Base-by-base conservation (phyloP, 306 rosid species). In the Castanea mollissima region DNA sequence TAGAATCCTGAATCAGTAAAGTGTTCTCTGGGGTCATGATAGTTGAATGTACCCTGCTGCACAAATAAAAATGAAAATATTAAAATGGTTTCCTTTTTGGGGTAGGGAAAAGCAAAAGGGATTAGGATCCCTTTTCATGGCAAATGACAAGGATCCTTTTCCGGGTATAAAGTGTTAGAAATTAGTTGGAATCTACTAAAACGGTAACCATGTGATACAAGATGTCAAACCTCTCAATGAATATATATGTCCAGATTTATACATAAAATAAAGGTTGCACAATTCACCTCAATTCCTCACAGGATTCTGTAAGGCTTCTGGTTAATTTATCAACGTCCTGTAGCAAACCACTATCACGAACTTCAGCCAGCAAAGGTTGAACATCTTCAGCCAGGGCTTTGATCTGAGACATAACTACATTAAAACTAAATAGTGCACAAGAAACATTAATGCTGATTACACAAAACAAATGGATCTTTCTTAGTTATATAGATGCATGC, bases 361-460 rank as follows among this genome's bases (percentile, higher is more conserved):
- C 87, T 87, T 94, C 97, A 35, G 98, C 78, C 78, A 94, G 87
- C 88, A 94, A 83, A 75, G 98, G 98, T 85, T 90, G 97, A 81
- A 91, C 83, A 91, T 94, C 98, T 82, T 89, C 97, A 83, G 94
- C 85, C 97, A 94, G 90, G 94, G 96, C 98, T 92, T 94, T 81
- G 38, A 94, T 90, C 98, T 92, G 97, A 89, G 90, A 84, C 81
- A 84, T 89, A 90, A 92, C 94, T 90, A 90, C 90, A 89, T 85
- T 95, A 86, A 85, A 79, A 81, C 83, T 82, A 81, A 85, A 79
- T 62, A 82, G 79, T 84, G 85, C 80, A 87, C 89, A 89, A 89
- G 85, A 81, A 89, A 75, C 83, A 79, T 51, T 74, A 27, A 82
- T 55, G 57, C 65, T 54, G 31, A 73, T 58, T 44, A 62, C 19